Evolutionary conservation across 2,329 filamentous ascomycete genomes (phyloP), one percentile per base, ranked within the genome.

Genomic region (Emericellopsis atlantica): DNA sequence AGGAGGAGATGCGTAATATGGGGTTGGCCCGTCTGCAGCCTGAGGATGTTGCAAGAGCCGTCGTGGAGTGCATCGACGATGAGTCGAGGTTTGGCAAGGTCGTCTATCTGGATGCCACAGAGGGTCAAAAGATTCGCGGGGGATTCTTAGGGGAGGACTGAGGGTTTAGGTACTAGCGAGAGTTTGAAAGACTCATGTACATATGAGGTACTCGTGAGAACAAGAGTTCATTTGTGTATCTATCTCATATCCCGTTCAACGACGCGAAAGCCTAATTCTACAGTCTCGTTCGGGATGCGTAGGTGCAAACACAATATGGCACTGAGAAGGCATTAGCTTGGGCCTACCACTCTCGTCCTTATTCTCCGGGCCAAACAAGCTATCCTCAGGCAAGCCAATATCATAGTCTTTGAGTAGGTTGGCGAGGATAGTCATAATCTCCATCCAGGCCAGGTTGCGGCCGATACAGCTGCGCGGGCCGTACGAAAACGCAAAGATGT

Each of bases 361-460:
- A 18, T 40, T 40, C 9, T 40, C 9, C 16, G 37, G 37, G 8
- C 37, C 37, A 29, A 15, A 40, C 11, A 32, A 15, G 22, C 37
- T 40, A 32, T 32, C 37, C 9, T 18, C 15, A 4, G 37, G 37
- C 16, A 40, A 26, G 10, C n/a, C 11, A 10, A 40, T 14, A 11
- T 40, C 39, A 24, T 40, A 40, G 31, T 41, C 33, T 22, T 36
- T 36, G 4, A 36, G 34, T 15, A 41, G 8, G 18, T 36, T 41
- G 9, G 34, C 40, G 23, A 36, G 24, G 16, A 41, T 37, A 7
- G 34, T 37, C 40, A 41, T 36, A 16, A 37, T 23, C 34, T 41
- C 40, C 40, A 41, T 37, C 40, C 40, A 41, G n/a, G 34, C 34
- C 14, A 41, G 16, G 29, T 37, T 37, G n/a, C 40, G 33, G 24